Evolutionary conservation across 2,329 filamentous ascomycete species (phyloP).

Genomic region (Colletotrichum falcatum): DNA sequence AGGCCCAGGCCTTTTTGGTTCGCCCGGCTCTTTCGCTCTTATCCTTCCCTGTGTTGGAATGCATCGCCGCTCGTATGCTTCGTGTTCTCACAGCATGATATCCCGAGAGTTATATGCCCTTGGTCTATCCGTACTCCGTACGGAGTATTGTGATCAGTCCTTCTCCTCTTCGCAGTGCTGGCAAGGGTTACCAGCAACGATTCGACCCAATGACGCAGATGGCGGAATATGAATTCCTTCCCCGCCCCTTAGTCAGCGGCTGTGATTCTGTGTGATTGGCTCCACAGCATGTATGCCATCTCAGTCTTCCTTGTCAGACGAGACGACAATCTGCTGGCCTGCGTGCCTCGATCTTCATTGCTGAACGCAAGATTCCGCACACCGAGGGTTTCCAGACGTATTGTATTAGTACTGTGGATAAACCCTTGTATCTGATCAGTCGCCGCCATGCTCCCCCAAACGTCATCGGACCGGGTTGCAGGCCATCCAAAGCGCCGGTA

Average conservation of each 20-base stretch:
- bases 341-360: constrained; percentile 5
- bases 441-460: constrained; percentile 27
- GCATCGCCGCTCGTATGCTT: not conserved
- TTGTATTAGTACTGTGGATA: constrained; percentile 2
- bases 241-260: constrained; percentile 19
- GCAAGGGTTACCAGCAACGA: not conserved
- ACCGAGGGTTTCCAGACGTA: not conserved
- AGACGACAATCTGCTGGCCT: not conserved
- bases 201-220: constrained; percentile 23
- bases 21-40: no score
- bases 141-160: no score
- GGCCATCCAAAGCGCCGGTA: constrained; percentile 42
- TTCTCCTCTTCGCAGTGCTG: not conserved
- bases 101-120: not conserved
- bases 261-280: constrained; percentile 25
- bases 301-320: constrained; percentile 10
- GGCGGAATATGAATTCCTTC: constrained; percentile 38
- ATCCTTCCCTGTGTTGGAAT: not conserved
- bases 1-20: not conserved
- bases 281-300: not conserved
- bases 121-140: no score
- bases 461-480: constrained; percentile 30
- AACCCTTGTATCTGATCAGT: constrained; percentile 19
- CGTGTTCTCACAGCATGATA: no score
- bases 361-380: not conserved